Percentiles rank a stretch among this genome's conserved stretches.
Conservation (phyloP, 768 basidiomycete species). For the Pleurotus tuber-regium region DNA sequence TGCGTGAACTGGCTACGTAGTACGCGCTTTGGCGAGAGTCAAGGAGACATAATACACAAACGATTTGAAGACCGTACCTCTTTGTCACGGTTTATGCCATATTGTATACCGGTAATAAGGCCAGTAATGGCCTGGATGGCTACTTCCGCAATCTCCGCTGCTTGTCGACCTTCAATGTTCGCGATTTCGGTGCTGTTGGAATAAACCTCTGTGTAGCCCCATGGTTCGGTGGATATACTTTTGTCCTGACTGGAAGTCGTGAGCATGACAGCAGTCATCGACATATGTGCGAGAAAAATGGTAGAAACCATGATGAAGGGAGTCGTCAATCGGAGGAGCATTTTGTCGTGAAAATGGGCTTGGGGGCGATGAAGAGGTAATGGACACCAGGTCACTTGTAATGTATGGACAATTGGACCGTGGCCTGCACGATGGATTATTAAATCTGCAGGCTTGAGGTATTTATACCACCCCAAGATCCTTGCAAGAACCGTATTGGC, state of each 20-base stretch:
- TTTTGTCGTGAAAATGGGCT: background rate
- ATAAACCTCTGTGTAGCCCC: background rate
- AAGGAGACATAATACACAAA: background rate
- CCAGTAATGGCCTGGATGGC: background rate
- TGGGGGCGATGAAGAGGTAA: background rate
- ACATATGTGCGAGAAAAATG: background rate
- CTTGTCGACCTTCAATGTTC: background rate
- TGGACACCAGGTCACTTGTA: background rate
- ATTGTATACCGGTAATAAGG: background rate
- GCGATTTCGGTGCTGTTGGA: background rate
- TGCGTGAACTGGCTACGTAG: conserved; percentile 13
- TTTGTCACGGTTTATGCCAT: background rate
- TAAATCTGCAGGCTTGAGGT: background rate
- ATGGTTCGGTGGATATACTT: background rate
- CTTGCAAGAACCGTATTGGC: too few relatives aligned
- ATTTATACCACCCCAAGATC: too few relatives aligned
- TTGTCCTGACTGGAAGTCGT: background rate
- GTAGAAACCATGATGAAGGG: background rate
- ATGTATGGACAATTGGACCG: background rate
- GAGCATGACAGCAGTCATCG: background rate
- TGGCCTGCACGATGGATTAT: background rate
- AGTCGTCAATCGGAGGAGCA: background rate
- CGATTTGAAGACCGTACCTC: background rate
- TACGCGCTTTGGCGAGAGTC: background rate
- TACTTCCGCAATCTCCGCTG: background rate